Conservation (phyloP, 345 rosid genomes). For the Boechera stricta region DNA sequence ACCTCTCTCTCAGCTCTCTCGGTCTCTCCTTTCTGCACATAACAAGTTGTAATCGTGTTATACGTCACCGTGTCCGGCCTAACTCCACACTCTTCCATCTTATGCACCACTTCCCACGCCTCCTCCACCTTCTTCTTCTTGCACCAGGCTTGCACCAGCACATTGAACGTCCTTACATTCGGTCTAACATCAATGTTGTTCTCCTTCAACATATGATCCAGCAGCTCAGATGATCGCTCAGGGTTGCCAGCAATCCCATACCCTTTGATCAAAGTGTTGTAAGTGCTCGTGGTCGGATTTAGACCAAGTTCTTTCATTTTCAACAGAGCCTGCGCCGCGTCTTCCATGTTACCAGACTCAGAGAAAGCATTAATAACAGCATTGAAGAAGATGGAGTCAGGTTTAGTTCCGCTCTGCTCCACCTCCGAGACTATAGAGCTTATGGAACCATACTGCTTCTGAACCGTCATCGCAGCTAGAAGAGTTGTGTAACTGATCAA, state of each 20-base stretch:
- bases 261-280: constrained; percentile 69
- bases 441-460: constrained; percentile 56
- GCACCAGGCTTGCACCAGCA: constrained; percentile 71
- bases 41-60: constrained; percentile 65
- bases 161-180: constrained; percentile 63
- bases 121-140: constrained; percentile 58
- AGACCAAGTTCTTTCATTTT: constrained; percentile 66
- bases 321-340: constrained; percentile 53
- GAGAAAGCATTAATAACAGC: constrained; percentile 70
- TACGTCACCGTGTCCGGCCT: constrained; percentile 63
- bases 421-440: constrained; percentile 56
- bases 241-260: constrained; percentile 64
- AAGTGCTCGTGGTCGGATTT: constrained; percentile 63
- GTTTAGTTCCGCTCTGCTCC: constrained; percentile 55
- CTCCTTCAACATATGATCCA: constrained; percentile 56
- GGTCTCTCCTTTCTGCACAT: constrained; percentile 61
- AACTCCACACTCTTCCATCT: constrained; percentile 59
- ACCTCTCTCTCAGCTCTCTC: constrained; percentile 53
- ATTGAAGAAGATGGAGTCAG: constrained; percentile 59
- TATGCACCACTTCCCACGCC: constrained; percentile 61
- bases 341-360: constrained; percentile 65
- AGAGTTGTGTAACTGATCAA: constrained; percentile 64
- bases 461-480: constrained; percentile 63
- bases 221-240: constrained; percentile 58
- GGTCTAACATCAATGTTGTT: constrained; percentile 49